These are phyloP conservation scores for Rhytidhysteron rufulum DNA, from an alignment of 2,329 filamentous ascomycete genomes.

Conservation along the genomic window DNA sequence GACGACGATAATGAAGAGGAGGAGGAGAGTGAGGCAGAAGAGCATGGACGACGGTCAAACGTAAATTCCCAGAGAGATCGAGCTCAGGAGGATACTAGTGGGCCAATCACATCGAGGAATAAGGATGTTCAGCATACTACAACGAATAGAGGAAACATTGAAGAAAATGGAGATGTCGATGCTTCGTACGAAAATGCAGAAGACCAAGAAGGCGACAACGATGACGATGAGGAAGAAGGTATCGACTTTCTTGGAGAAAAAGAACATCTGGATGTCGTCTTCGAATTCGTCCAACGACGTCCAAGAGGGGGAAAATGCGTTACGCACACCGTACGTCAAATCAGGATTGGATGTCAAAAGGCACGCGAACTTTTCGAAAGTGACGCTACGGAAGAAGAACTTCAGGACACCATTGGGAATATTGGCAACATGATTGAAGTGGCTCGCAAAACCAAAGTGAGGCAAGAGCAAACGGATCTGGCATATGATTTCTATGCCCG, in stretches of 20 bases:
- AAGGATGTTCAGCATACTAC: too few relatives aligned
- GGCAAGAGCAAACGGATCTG: neutral
- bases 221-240: neutral
- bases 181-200: slow-evolving; percentile 2
- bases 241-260: neutral
- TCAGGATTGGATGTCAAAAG: slow-evolving; percentile 12
- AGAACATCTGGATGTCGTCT: slow-evolving; percentile 14
- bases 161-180: neutral
- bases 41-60: neutral
- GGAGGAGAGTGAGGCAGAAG: neutral
- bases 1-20: neutral
- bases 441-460: neutral
- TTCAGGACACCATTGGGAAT: neutral
- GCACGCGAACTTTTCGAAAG: slow-evolving; percentile 1
- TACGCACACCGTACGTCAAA: slow-evolving; percentile 11
- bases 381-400: neutral
- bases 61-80: neutral
- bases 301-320: slow-evolving; percentile 15
- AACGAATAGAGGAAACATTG: too few relatives aligned
- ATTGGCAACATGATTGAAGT: neutral
- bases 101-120: too few relatives aligned
- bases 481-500: slow-evolving; percentile 1
- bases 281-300: slow-evolving; percentile 17
- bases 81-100: slow-evolving; percentile 2
- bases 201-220: neutral